Evolutionary conservation across 1,284 basidiomycete species (phyloP), one percentile per base, ranked within the genome.

Genomic region (Rhodotorula sp.): DNA sequence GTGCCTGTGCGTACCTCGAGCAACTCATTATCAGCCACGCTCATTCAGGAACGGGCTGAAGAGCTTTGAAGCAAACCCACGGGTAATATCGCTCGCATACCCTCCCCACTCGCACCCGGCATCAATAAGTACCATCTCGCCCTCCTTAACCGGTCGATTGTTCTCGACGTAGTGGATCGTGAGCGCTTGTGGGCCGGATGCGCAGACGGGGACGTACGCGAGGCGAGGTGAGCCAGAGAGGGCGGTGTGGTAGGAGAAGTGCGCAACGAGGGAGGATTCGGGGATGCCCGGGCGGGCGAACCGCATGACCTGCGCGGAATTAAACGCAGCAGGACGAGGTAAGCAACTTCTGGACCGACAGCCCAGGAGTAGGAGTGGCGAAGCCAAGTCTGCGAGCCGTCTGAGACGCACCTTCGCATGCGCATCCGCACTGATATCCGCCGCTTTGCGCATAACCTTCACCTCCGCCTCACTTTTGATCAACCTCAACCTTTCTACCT

Each of bases 81-180:
- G 90, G 11, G 94, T 97, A 76, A 99, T 97, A 80, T 99, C 95
- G 53, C 92, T 94, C 2, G 93, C 92, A 78, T 99, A 99, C 59
- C 92, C 92, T 74, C 90, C 92, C 49, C 68, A 76, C 70, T 79
- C 81, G 59, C 77, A 78, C 17, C 80, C 78, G 9, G 93, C 94
- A 75, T 97, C 94, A 66, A 96, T 86, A 13, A 96, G 83, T 10
- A 96, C 84, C 72, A 94, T 82, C 75, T 96, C 92, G n/a, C 84
- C 86, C 5, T 86, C 81, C 52, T 85, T 83, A 11, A 94, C 81
- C 39, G 89, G 77, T 68, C 91, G 90, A 79, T 94, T 89, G 79
- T 96, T 96, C 39, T 88, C 85, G 1, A 92, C 94, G 78, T 96
- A 96, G 77, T 97, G 94, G 71, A 97, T 93, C 47, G 92, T 89